Evolutionary conservation across 2,329 filamentous ascomycete species (phyloP).

Genomic region (Colletotrichum sublineola): DNA sequence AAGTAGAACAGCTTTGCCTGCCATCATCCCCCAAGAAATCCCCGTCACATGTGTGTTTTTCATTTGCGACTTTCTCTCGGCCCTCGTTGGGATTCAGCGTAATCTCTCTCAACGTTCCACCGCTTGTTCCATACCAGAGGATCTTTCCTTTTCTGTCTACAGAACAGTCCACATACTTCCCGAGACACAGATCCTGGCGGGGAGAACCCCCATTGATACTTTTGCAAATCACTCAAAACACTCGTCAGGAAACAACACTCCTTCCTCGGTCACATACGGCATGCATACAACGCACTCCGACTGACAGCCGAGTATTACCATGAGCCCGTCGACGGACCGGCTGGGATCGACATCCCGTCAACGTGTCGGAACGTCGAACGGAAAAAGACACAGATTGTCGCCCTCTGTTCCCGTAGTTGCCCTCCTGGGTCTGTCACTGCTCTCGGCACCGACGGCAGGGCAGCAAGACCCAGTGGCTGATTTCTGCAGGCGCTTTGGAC

Average conservation of each 20-base stretch:
- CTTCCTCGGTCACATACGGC: background rate
- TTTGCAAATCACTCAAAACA: background rate
- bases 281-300: background rate
- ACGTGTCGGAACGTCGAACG: background rate
- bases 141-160: slow-evolving; percentile 16
- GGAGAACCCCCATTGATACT: background rate
- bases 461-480: slow-evolving; percentile 66
- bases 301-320: slow-evolving; percentile 17
- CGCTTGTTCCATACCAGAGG: background rate
- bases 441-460: slow-evolving; percentile 43
- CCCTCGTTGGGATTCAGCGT: background rate
- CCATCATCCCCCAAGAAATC: background rate
- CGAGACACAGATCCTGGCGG: slow-evolving; percentile 14
- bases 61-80: background rate
- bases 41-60: background rate
- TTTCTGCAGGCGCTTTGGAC: slow-evolving; percentile 68
- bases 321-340: slow-evolving; percentile 7
- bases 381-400: background rate
- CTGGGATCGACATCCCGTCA: slow-evolving; percentile 8
- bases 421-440: slow-evolving; percentile 21
- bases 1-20: background rate
- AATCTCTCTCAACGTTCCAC: slow-evolving; percentile 27
- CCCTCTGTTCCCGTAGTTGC: background rate
- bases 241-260: background rate
- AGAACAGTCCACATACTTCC: slow-evolving; percentile 4